Percentiles rank a stretch among this genome's conserved stretches.
These are phyloP conservation scores for Yarrowia galli DNA, from an alignment of 1,139 yeast species.

Conservation along the genomic window DNA sequence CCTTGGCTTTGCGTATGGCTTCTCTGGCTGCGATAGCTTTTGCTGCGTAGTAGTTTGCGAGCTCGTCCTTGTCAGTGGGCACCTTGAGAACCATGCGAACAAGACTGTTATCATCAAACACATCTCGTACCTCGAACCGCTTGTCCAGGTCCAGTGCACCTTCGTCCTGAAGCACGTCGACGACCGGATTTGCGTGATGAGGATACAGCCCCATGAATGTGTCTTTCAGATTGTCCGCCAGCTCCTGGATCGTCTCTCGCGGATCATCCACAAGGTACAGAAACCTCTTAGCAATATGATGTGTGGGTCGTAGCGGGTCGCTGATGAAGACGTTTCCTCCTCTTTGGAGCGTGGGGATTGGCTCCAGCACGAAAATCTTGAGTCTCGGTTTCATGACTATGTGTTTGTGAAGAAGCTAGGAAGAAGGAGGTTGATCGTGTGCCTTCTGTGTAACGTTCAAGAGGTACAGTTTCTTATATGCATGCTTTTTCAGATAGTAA, in stretches of 20 bases:
- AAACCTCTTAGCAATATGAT: background rate
- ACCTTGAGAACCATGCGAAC: slow-evolving; percentile 8
- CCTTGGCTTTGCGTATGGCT: background rate
- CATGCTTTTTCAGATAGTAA: background rate
- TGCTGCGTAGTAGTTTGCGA: background rate
- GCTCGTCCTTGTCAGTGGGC: slow-evolving; percentile 21
- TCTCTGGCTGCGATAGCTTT: background rate
- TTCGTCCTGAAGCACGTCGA: background rate
- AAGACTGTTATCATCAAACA: background rate
- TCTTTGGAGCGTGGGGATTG: slow-evolving; percentile 14
- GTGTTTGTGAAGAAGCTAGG: background rate
- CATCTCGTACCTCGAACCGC: background rate
- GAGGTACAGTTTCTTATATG: background rate
- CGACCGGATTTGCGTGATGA: slow-evolving; percentile 1
- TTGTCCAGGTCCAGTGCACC: slow-evolving; percentile 1
- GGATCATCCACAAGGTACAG: slow-evolving; percentile 9
- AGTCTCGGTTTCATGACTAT: slow-evolving; percentile 6
- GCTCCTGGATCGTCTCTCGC: background rate
- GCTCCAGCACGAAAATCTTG: slow-evolving; percentile 11
- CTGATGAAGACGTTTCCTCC: background rate
- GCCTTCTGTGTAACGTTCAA: background rate
- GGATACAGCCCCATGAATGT: background rate
- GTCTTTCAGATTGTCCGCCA: background rate
- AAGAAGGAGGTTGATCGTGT: background rate
- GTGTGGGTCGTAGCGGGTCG: background rate